Evolutionary conservation across 2,329 filamentous ascomycete species (phyloP).

Genomic region (Ophiostoma ulmi): DNA sequence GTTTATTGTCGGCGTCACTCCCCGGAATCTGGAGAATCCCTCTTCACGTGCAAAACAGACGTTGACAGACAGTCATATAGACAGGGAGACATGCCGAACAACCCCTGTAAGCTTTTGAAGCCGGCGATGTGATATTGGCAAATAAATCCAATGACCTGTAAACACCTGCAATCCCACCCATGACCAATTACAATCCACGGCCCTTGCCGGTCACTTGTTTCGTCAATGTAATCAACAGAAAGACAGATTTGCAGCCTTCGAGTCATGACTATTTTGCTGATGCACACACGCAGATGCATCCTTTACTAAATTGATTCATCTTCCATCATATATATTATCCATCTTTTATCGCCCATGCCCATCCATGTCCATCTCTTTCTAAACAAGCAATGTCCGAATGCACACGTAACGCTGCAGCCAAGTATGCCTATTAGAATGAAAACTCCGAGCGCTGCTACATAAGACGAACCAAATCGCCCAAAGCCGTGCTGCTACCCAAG

Average conservation of each 20-base stretch:
- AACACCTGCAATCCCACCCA: neutral
- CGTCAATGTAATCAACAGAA: neutral
- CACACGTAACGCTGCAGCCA: neutral
- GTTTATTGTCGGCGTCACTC: conserved; percentile 6
- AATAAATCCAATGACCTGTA: neutral
- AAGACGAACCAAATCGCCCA: neutral
- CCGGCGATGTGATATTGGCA: neutral
- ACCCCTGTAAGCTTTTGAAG: neutral
- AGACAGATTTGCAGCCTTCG: neutral
- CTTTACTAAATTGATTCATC: neutral
- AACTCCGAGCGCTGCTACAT: neutral
- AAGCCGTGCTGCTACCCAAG: neutral
- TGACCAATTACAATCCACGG: neutral
- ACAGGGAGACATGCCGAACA: neutral
- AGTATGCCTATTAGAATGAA: neutral
- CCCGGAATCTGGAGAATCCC: neutral
- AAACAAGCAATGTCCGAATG: conserved; percentile 1
- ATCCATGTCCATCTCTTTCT: neutral
- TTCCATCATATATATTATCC: neutral
- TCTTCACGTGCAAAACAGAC: neutral
- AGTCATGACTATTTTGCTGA: neutral
- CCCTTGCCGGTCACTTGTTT: neutral
- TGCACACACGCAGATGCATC: neutral
- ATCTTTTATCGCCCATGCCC: neutral
- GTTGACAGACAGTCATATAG: neutral